Evolutionary conservation across 495 filamentous ascomycete genomes (phyloP), one percentile per base, ranked within the genome.

Genomic region (Trichoderma gamsii): DNA sequence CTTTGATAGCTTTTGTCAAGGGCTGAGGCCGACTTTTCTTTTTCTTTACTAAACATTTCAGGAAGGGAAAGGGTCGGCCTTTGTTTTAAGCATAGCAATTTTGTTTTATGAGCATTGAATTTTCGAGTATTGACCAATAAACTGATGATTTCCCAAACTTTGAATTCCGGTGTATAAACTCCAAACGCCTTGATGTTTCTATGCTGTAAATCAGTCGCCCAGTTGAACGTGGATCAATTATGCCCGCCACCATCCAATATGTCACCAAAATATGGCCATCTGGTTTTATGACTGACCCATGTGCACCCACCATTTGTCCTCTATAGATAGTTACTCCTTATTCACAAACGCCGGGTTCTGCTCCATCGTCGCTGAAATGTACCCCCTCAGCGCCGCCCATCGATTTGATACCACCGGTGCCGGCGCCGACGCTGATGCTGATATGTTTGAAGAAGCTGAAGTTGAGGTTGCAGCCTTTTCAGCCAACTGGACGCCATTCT

Each of bases 351-450:
- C 87, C 29, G 87, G 86, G 65, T 90, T 90, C 73, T 87, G 86
- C 72, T 92, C 88, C 87, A 90, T 88, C 0, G 87, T 91, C 69
- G 87, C 83, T 0, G 88, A 85, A 46, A 92, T 89, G 68, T 90
- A 90, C 41, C 79, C 84, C 66, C 88, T 81, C 71, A 92, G 74
- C 23, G 88, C 88, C 49, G 88, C 88, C 88, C 88, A 92, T 49
- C 87, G 79, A 75, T 78, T 85, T 49, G 56, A 61, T 25, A 84
- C 78, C 23, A 84, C 86, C 7, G 82, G 76, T 32, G 78, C 75
- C 35, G 75, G 56, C 46, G 56, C 56, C 25, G 56, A 8, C 3
- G 56, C 18, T 15, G 18, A 12, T 23, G 63, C 29, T 21, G 64
- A 3, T 41, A 16, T 44, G 5, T 32, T 65, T 23, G n/a, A 52